Percentiles rank a stretch among this genome's conserved stretches.
phyloP scores from a whole-genome alignment of 169 alveolate genomes.

The Plasmodium sp. region DNA sequence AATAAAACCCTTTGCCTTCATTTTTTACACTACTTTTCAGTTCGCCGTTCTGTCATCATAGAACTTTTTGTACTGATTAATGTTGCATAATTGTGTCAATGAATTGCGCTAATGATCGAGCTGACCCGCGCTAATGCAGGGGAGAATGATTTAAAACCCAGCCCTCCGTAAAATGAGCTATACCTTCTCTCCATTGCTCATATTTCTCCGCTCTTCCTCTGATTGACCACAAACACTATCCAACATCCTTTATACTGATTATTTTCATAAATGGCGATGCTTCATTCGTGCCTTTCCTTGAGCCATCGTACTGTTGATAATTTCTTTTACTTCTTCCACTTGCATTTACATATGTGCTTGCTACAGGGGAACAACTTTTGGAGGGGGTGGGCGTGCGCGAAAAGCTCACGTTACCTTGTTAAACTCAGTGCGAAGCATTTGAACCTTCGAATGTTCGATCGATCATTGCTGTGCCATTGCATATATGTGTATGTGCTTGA shows the following conservation, averaged over 20 bases:
- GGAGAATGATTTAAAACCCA: neutral
- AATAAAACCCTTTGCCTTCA: neutral
- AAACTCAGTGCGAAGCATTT: neutral
- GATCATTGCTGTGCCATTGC: neutral
- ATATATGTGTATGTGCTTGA: neutral
- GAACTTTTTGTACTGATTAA: neutral
- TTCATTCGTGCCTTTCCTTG: neutral
- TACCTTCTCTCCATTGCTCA: neutral
- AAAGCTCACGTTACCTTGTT: neutral
- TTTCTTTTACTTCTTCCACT: neutral
- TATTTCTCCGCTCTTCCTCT: neutral
- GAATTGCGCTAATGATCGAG: neutral
- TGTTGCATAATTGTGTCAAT: neutral
- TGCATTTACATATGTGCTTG: neutral
- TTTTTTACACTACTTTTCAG: neutral
- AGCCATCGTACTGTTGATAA: neutral
- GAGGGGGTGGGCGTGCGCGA: neutral
- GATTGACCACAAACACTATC: neutral
- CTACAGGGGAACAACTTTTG: neutral
- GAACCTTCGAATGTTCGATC: neutral
- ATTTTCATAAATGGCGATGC: neutral
- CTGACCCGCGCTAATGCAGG: neutral
- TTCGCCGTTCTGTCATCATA: neutral
- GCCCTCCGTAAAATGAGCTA: neutral
- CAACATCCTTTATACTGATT: neutral